Percentiles rank a stretch among this genome's conserved stretches.
phyloP scores from a whole-genome alignment of 1,284 basidiomycete genomes.

The Fomitopsis palustris region DNA sequence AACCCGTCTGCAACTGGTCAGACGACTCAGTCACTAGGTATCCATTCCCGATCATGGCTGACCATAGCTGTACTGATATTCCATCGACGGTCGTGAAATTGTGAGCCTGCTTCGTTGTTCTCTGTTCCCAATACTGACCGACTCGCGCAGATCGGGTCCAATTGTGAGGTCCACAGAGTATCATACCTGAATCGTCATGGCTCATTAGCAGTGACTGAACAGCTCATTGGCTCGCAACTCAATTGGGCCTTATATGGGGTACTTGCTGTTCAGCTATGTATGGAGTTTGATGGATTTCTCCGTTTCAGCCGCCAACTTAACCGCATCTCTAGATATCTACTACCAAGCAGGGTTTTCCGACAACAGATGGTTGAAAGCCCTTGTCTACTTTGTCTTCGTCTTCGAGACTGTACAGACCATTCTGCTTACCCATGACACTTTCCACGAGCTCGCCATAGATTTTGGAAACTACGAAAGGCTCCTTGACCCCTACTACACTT shows the following conservation, averaged over 20 bases:
- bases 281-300: too few species aligned
- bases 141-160: too few species aligned
- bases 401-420: neutral
- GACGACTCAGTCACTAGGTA: too few species aligned
- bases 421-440: neutral
- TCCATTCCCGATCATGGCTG: too few species aligned
- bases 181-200: too few species aligned
- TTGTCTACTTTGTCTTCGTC: neutral
- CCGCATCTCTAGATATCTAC: neutral
- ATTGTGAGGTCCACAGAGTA: too few species aligned
- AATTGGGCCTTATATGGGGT: neutral
- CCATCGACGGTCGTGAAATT: too few species aligned
- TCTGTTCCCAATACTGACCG: too few species aligned
- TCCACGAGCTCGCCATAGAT: neutral
- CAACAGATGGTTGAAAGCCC: neutral
- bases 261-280: neutral
- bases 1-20: too few species aligned
- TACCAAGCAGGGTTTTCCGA: neutral
- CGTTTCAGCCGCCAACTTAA: too few species aligned
- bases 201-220: neutral
- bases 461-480: neutral
- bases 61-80: too few species aligned
- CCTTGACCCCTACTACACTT: neutral
- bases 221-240: neutral
- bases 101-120: too few species aligned